Base-by-base conservation (phyloP, 345 rosid species). In the Linum usitatissimum region DNA sequence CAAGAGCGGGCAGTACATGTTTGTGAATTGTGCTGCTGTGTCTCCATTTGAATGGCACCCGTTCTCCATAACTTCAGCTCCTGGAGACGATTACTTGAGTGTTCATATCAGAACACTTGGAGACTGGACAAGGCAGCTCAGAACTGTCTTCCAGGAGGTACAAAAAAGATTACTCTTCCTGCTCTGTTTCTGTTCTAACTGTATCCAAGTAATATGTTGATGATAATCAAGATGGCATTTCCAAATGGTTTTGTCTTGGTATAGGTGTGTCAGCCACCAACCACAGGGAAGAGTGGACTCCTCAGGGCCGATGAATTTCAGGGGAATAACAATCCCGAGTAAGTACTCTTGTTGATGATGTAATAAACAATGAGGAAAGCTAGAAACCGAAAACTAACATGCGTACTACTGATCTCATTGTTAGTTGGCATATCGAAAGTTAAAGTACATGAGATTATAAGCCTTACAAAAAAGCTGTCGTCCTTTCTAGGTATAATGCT, bases 11-110 rank as follows among this genome's bases (percentile, higher is more conserved):
- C 93, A 86, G 51, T 84, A 86, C 79, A 86, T 89, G 82, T 84
- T 83, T 68, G 81, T 89, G 62, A 86, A 89, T 38, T 89, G 94
- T 53, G 82, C 91, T 14, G 93, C 90, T 15, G 91, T 88, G 0
- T 86, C 93, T 63, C 90, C 93, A 42, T 86, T 88, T 63, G 96
- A 88, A 71, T 88, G 96, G 96, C 96, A 89, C 57, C 96, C 96
- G 67, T 89, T 89, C 71, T 86, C 94, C 9, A 89, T 86, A 31
- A 86, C 96, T 10, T 84, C 96, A 10, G 85, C 94, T n/a, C 96
- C 94, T 3, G 84, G 83, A 62, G 91, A 89, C 62, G 84, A 88
- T 63, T 70, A 83, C 77, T 66, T 88, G 6, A 88, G 96, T 20
- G 87, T 84, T 60, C 94, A 86, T 49, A 89, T 89, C 4, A 81